Base-by-base conservation (phyloP, 805 yeast genomes). In the Metschnikowia kofuensis region DNA sequence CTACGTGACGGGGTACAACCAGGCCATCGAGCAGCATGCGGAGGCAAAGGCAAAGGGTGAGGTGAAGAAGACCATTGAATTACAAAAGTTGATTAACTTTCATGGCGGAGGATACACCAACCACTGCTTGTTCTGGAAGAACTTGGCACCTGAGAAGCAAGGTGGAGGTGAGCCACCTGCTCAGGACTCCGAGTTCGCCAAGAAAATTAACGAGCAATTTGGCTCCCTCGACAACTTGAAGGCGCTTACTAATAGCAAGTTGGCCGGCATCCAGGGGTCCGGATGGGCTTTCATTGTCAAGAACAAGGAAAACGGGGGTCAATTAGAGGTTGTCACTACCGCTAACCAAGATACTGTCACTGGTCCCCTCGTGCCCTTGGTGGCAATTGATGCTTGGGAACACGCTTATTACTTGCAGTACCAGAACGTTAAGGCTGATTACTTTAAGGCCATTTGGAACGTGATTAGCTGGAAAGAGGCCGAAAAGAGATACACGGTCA, bases 331-430 rank as follows among this genome's bases (percentile, higher is more conserved):
- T 10, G 70, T 74, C 40, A 69, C 77, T 35, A 74, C 79, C 47
- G 63, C 66, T 46, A 75, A 76, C 59, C 81, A 76, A 61, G 81
- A 76, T 57, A 74, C 79, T 15, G 75, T 74, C 15, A 65, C 71
- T 26, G 74, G 71, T 10, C 71, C 75, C 9, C 68, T 65, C 46
- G 72, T 69, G 45, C 75, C 77, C 13, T 69, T 76, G 61, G 65
- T 76, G 52, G 80, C 79, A 14, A 76, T 76, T 60, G 80, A 76
- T 62, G 78, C 79, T 47, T 76, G 80, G 80, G 80, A 76, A 59
- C 80, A 76, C 56, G 80, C 80, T 49, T 76, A 76, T 63, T 76
- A 76, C 64, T 73, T 76, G 59, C 80, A 76, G 56, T 76, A 76
- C 63, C 78, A 76, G 58, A 76, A 76, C 57, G 78, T 72, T 51